Evolutionary conservation across 352 stramenopile species (phyloP).

Genomic region (Globisporangium takayamanum): DNA sequence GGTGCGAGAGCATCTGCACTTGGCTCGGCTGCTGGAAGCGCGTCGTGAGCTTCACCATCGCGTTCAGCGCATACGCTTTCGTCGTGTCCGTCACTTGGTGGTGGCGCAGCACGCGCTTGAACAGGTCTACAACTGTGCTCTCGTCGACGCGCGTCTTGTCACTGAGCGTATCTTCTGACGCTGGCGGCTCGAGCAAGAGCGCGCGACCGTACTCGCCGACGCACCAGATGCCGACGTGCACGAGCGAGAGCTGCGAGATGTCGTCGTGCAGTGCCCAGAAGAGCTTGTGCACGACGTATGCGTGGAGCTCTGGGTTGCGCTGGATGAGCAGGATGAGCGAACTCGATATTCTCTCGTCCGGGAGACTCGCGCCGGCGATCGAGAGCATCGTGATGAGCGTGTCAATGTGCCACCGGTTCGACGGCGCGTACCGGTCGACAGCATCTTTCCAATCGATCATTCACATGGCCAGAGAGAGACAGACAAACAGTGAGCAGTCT

Average conservation of each 20-base stretch:
- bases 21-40: conserved; percentile 76
- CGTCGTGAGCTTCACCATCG: conserved; percentile 94
- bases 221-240: conserved; percentile 98
- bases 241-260: conserved; percentile 90
- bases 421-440: conserved; percentile 78
- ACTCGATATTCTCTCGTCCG: conserved; percentile 91
- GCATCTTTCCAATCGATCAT: conserved; percentile 34
- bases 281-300: conserved; percentile 97
- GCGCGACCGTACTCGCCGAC: conserved; percentile 96
- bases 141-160: conserved; percentile 71
- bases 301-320: conserved; percentile 82
- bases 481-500: neutral
- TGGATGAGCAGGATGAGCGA: conserved; percentile 96
- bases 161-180: conserved; percentile 52
- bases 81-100: conserved; percentile 80
- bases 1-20: conserved; percentile 63
- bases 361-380: conserved; percentile 92
- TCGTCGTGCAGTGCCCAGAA: conserved; percentile 95
- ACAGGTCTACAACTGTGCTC: conserved; percentile 56
- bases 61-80: conserved; percentile 80
- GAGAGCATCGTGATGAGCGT: conserved; percentile 98
- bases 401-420: conserved; percentile 92
- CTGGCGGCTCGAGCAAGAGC: conserved; percentile 65
- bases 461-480: neutral
- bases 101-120: conserved; percentile 75